phyloP scores from a whole-genome alignment of 495 filamentous ascomycete genomes.

The Arthonia radiata region DNA sequence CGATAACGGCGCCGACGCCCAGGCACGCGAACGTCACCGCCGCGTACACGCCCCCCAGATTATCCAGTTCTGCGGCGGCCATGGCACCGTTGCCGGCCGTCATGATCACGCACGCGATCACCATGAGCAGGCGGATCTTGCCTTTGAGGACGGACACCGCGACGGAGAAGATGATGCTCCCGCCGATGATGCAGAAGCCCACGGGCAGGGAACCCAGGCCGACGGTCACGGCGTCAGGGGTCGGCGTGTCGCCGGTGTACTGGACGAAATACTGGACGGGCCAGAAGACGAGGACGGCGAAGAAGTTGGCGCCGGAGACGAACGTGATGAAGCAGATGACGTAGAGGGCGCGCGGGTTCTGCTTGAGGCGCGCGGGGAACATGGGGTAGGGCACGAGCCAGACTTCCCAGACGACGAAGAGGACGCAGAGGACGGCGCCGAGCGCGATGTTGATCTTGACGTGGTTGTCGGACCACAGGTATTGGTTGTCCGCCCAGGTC shows the following conservation, averaged over 20 bases:
- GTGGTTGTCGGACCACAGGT: conserved; percentile 32
- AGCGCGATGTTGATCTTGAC: conserved; percentile 33
- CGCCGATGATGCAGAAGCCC: conserved; percentile 34
- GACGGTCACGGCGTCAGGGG: conserved; percentile 36
- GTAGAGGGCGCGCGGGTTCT: conserved; percentile 33
- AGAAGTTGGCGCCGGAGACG: conserved; percentile 53
- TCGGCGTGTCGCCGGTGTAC: conserved; percentile 44
- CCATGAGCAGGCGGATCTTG: neutral
- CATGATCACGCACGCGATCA: neutral
- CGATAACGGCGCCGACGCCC: neutral
- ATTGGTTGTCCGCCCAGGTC: conserved; percentile 18
- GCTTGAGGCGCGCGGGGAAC: conserved; percentile 36
- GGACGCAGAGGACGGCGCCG: conserved; percentile 25
- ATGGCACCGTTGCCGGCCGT: neutral
- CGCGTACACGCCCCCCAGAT: neutral
- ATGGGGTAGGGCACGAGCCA: conserved; percentile 38
- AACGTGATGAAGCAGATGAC: conserved; percentile 47
- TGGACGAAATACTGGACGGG: conserved; percentile 51
- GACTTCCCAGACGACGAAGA: conserved; percentile 34
- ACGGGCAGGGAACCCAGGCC: conserved; percentile 41
- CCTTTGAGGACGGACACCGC: no score
- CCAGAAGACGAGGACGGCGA: conserved; percentile 51
- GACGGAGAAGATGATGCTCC: no score
- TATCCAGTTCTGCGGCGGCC: neutral
- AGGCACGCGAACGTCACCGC: neutral